Evolutionary conservation across 2,329 filamentous ascomycete species (phyloP).

Genomic region (Diaporthe vaccinii): DNA sequence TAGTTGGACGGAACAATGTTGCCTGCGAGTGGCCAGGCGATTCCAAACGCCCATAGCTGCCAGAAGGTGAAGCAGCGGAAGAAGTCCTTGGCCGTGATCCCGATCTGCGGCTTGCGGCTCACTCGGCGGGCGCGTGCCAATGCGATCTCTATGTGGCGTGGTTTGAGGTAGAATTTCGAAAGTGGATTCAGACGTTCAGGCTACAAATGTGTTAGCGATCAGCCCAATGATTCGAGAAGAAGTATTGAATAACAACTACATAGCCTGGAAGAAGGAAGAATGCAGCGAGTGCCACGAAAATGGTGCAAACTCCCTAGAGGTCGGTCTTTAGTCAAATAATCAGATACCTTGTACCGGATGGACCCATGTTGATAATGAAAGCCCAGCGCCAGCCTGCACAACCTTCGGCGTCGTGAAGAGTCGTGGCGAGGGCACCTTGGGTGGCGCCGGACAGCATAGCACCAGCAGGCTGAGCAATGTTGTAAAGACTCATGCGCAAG

Average conservation of each 20-base stretch:
- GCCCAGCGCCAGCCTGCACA: conserved; percentile 36
- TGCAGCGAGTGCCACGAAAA: conserved; percentile 11
- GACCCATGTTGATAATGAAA: conserved; percentile 32
- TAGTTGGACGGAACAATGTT: conserved; percentile 31
- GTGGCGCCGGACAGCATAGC: conserved; percentile 34
- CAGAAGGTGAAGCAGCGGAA: conserved; percentile 35
- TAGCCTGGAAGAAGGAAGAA: conserved; percentile 35
- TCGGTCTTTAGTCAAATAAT: background rate
- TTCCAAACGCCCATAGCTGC: conserved; percentile 33
- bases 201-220: background rate
- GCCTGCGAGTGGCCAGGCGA: conserved; percentile 32
- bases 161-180: conserved; percentile 33
- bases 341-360: too few relatives aligned
- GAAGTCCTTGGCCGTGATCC: conserved; percentile 30
- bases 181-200: conserved; percentile 35
- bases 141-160: conserved; percentile 35
- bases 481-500: conserved; percentile 35
- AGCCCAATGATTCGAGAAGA: background rate
- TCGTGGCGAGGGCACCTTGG: conserved; percentile 33
- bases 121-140: conserved; percentile 30
- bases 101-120: conserved; percentile 30
- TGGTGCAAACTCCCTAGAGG: conserved; percentile 27
- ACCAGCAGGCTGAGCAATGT: conserved; percentile 36
- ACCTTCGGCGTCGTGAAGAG: conserved; percentile 27
- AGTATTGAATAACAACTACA: background rate